These are phyloP conservation scores for Morella rubra DNA, from an alignment of 306 rosid species.

Conservation along the genomic window DNA sequence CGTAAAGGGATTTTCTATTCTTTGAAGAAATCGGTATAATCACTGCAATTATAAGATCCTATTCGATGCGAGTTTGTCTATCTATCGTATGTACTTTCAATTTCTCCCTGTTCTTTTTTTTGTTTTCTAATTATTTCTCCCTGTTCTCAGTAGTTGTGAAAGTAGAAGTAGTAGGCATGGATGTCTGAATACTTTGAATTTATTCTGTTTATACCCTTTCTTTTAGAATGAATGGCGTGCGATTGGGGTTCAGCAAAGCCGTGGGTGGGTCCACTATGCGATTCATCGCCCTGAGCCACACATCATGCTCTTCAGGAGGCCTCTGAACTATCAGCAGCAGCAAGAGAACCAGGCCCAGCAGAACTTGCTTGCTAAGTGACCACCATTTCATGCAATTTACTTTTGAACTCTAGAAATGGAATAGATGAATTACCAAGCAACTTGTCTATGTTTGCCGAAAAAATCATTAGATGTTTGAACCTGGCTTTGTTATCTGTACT, in stretches of 20 bases:
- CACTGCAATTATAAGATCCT: too few relatives aligned
- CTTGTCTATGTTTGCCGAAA: constrained; percentile 26
- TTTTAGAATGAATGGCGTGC: constrained; percentile 89
- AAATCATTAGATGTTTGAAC: constrained; percentile 21
- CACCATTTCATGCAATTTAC: background rate
- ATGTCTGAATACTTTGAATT: background rate
- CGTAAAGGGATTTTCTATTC: too few relatives aligned
- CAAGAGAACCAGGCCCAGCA: constrained; percentile 78
- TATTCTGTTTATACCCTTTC: background rate
- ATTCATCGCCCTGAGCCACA: constrained; percentile 96
- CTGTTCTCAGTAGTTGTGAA: background rate
- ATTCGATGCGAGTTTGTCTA: too few relatives aligned
- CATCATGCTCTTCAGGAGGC: constrained; percentile 98
- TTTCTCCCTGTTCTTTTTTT: background rate
- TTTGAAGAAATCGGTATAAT: too few relatives aligned
- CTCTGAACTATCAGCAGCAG: constrained; percentile 82
- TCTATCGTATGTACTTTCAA: too few relatives aligned
- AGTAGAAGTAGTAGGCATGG: background rate
- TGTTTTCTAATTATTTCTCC: too few relatives aligned
- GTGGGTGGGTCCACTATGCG: constrained; percentile 96
- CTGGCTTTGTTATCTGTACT: background rate
- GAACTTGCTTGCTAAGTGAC: constrained; percentile 58
- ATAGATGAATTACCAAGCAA: constrained; percentile 13
- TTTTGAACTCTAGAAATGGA: constrained; percentile 25
- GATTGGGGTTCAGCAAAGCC: constrained; percentile 96